These are phyloP conservation scores for Pichia norvegensis DNA, from an alignment of 1,139 yeast species.

Conservation along the genomic window DNA sequence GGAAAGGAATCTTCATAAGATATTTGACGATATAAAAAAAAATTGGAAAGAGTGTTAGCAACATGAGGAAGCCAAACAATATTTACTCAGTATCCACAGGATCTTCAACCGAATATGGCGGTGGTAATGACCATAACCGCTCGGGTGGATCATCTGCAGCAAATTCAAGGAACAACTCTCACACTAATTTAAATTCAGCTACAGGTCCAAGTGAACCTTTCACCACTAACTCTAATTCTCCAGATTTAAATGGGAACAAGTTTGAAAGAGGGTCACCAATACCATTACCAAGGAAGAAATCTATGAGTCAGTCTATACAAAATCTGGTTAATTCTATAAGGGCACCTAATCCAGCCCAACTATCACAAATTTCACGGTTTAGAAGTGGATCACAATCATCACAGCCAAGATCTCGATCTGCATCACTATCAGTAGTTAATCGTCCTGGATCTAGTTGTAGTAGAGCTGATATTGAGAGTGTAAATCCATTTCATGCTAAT, in stretches of 20 bases:
- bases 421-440: constrained; percentile 4
- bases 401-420: constrained; percentile 5
- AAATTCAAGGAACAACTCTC: not conserved
- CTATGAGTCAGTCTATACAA: constrained; percentile 22
- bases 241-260: not conserved
- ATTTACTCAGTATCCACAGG: not conserved
- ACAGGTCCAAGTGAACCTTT: not conserved
- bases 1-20: too few species aligned
- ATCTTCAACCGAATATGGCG: too few species aligned
- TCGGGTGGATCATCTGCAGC: not conserved
- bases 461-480: not conserved
- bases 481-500: constrained; percentile 2
- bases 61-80: not conserved
- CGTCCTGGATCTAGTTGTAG: not conserved
- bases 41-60: not conserved
- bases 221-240: not conserved
- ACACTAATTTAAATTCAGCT: not conserved
- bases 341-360: constrained; percentile 11
- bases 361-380: constrained; percentile 1
- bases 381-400: constrained; percentile 9
- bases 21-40: not conserved
- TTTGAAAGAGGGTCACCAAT: not conserved
- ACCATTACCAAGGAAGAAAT: constrained; percentile 19
- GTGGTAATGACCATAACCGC: not conserved
- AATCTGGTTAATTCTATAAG: constrained; percentile 23